Evolutionary conservation across 2,329 filamentous ascomycete genomes (phyloP), one percentile per base, ranked within the genome.

Genomic region (Nemania sp.): DNA sequence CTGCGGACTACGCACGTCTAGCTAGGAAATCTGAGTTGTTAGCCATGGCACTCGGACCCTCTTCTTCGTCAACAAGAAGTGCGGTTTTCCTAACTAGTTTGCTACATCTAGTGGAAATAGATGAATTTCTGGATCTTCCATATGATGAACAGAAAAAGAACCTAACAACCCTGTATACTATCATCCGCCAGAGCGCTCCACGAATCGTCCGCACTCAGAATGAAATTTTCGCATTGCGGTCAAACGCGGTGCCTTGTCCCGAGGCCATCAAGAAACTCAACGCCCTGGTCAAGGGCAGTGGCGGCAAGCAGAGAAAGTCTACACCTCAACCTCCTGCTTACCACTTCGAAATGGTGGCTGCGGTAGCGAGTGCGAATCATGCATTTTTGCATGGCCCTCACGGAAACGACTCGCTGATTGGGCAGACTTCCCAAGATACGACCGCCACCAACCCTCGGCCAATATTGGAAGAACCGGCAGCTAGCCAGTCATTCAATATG

Each of bases 151-250:
- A 66, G 54, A 59, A 39, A 12, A 65, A 51, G 29, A 35, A 37
- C 11, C 54, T 61, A 3, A 64, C 62, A 2, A 43, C 63, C 2
- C 55, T 68, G 17, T 68, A 67, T 35, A 18, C 25, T 2, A 68
- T 61, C 9, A 43, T 67, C 11, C 29, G 55, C 2, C 49, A 59
- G 7, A 42, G 51, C 9, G 11, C 63, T 10, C 6, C 52, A 13
- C 57, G 47, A 17, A 62, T 65, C 10, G 42, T 64, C n/a, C 65
- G 64, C 15, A 42, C 59, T 1, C 25, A 39, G 4, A 37, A 63
- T 18, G 56, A 65, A 35, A 60, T 69, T 13, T 46, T 47, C 5
- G 32, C 42, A 9, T 29, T 67, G n/a, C 60, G 59, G 58, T 40
- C 58, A 4, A 17, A 10, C 2, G 20, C 58, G 15, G 17, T 21